phyloP scores from a whole-genome alignment of 352 stramenopile species.

The Phytopythium aichiense region DNA sequence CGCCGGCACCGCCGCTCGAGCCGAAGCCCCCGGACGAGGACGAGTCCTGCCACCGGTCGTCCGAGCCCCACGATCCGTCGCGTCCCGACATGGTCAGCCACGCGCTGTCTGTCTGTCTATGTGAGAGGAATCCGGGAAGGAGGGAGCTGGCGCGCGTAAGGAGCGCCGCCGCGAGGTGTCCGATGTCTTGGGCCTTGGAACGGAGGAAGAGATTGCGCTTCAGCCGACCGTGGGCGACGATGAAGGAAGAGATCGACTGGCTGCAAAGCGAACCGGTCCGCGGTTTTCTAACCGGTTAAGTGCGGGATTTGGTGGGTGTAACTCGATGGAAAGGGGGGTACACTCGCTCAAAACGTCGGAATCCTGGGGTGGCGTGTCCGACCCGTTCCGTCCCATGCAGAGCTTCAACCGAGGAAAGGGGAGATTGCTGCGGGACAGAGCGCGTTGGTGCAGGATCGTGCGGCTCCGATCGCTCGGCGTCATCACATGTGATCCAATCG shows the following conservation, averaged over 20 bases:
- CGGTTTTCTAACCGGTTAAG: not conserved
- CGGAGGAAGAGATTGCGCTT: conserved; percentile 12
- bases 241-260: not conserved
- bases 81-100: conserved; percentile 26
- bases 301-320: not conserved
- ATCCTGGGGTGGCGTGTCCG: not conserved
- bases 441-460: not conserved
- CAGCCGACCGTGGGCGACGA: too few relatives aligned
- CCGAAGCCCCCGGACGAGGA: conserved; percentile 41
- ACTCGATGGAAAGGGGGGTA: not conserved
- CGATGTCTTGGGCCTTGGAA: not conserved
- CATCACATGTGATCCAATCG: not conserved
- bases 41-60: conserved; percentile 76
- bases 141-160: not conserved
- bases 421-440: not conserved
- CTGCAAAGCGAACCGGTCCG: not conserved
- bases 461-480: not conserved
- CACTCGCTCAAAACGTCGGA: conserved; percentile 4
- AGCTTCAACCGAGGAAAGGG: not conserved
- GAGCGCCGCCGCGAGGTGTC: not conserved
- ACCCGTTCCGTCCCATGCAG: not conserved
- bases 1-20: conserved; percentile 27
- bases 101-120: not conserved
- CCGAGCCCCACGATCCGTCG: conserved; percentile 54
- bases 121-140: too few relatives aligned